A percentile compares a stretch with the other conserved stretches of the same genome.
Evolutionary conservation across 176 grass and related monocot species (phyloP).

Genomic region (Olyra latifolia): DNA sequence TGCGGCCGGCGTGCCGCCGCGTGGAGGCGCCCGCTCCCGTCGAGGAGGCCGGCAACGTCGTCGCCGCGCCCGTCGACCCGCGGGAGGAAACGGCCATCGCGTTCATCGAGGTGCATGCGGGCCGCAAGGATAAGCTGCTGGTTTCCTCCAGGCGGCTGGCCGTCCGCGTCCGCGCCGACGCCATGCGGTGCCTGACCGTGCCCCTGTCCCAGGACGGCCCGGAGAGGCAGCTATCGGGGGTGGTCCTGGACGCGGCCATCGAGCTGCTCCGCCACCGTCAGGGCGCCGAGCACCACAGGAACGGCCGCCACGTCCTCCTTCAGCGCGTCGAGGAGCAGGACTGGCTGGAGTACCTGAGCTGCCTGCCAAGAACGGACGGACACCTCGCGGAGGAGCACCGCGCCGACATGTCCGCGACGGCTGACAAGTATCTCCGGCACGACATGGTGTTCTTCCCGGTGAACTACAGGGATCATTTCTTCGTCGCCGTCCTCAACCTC

Average conservation of each 20-base stretch:
- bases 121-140: constrained; percentile 22
- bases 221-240: constrained; percentile 6
- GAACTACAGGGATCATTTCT: constrained; percentile 10
- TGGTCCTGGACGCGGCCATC: constrained; percentile 6
- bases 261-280: constrained; percentile 9
- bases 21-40: neutral
- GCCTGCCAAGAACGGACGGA: neutral
- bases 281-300: neutral
- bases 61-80: neutral
- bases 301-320: constrained; percentile 9
- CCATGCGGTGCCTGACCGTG: constrained; percentile 18
- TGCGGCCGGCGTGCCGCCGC: neutral
- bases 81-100: constrained; percentile 6
- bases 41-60: neutral
- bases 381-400: neutral
- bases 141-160: constrained; percentile 13
- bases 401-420: constrained; percentile 14
- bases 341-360: constrained; percentile 25
- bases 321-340: constrained; percentile 16
- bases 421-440: constrained; percentile 1
- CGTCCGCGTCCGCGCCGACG: constrained; percentile 26
- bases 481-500: constrained; percentile 13
- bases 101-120: neutral
- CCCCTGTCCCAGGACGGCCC: constrained; percentile 22
- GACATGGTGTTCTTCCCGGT: constrained; percentile 36